These are phyloP conservation scores for Lipomyces spencermartinsiae DNA, from an alignment of 805 yeast species.

Conservation along the genomic window DNA sequence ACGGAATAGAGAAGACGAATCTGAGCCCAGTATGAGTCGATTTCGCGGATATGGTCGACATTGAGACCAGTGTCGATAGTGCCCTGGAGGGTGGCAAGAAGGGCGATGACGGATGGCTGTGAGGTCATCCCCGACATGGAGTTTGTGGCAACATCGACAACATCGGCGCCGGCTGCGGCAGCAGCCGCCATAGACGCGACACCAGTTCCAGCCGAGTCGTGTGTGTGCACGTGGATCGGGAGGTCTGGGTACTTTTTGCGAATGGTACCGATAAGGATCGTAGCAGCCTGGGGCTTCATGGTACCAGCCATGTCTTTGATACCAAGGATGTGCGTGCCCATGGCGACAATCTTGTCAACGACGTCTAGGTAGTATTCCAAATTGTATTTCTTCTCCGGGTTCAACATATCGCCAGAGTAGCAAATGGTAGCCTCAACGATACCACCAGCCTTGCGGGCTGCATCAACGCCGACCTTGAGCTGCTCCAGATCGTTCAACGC, in stretches of 20 bases:
- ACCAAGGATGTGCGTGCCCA: slow-evolving; percentile 97
- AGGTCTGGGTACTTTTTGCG: slow-evolving; percentile 88
- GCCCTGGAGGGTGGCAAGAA: slow-evolving; percentile 91
- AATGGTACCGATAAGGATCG: slow-evolving; percentile 74
- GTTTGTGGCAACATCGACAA: slow-evolving; percentile 95
- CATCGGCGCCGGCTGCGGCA: slow-evolving; percentile 97
- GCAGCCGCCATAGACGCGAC: slow-evolving; percentile 95
- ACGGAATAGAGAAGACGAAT: slow-evolving; percentile 96
- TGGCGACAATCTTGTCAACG: slow-evolving; percentile 79
- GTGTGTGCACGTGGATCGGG: slow-evolving; percentile 98
- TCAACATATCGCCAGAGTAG: slow-evolving; percentile 98
- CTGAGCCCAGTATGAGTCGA: slow-evolving; percentile 98
- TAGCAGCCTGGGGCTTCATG: slow-evolving; percentile 93
- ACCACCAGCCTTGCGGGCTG: slow-evolving; percentile 98
- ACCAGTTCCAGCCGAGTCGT: slow-evolving; percentile 99
- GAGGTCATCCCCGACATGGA: slow-evolving; percentile 99
- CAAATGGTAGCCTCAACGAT: slow-evolving; percentile 98
- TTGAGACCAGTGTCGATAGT: slow-evolving; percentile 76
- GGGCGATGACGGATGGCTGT: slow-evolving; percentile 94
- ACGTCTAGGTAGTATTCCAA: slow-evolving; percentile 84
- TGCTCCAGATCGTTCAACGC: slow-evolving; percentile 97
- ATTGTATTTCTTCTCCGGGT: slow-evolving; percentile 94
- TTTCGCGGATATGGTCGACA: slow-evolving; percentile 70
- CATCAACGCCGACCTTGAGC: slow-evolving; percentile 95
- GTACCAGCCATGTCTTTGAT: slow-evolving; percentile 99